Evolutionary conservation across 495 filamentous ascomycete genomes (phyloP).

Genomic region (Aspergillus haitiensis): DNA sequence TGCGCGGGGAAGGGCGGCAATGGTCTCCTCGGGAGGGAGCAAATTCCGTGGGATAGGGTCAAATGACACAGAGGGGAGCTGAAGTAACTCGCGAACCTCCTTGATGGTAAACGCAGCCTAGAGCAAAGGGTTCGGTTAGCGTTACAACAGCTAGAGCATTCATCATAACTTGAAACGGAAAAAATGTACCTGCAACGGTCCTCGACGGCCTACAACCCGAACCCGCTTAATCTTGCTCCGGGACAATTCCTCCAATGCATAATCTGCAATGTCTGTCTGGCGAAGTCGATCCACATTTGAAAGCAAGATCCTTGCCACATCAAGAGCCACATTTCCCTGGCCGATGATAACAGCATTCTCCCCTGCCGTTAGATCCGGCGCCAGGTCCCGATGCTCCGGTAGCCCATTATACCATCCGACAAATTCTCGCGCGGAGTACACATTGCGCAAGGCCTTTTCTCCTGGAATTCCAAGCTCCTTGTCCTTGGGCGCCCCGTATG

Average conservation of each 20-base stretch:
- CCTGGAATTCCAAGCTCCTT: conserved; percentile 74
- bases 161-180: conserved; percentile 66
- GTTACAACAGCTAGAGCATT: conserved; percentile 28
- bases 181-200: conserved; percentile 71
- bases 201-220: conserved; percentile 80
- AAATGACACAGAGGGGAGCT: conserved; percentile 71
- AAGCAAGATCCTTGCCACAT: conserved; percentile 87
- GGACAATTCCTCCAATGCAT: conserved; percentile 71
- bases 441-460: conserved; percentile 67
- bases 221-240: conserved; percentile 78
- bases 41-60: conserved; percentile 64
- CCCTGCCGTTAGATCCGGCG: conserved; percentile 71
- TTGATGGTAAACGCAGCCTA: conserved; percentile 93
- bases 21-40: conserved; percentile 56
- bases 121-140: too few species aligned
- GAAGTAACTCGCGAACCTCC: conserved; percentile 82
- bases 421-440: conserved; percentile 89
- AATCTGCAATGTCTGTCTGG: conserved; percentile 83
- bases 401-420: conserved; percentile 99
- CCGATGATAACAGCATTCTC: conserved; percentile 89
- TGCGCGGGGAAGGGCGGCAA: conserved; percentile 66
- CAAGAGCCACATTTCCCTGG: conserved; percentile 93
- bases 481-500: conserved; percentile 88
- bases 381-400: conserved; percentile 75
- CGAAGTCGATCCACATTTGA: conserved; percentile 67